A percentile compares a stretch with the other conserved stretches of the same genome.
Evolutionary conservation across 1,284 basidiomycete species (phyloP).

Genomic region (Cryptococcus sp.): DNA sequence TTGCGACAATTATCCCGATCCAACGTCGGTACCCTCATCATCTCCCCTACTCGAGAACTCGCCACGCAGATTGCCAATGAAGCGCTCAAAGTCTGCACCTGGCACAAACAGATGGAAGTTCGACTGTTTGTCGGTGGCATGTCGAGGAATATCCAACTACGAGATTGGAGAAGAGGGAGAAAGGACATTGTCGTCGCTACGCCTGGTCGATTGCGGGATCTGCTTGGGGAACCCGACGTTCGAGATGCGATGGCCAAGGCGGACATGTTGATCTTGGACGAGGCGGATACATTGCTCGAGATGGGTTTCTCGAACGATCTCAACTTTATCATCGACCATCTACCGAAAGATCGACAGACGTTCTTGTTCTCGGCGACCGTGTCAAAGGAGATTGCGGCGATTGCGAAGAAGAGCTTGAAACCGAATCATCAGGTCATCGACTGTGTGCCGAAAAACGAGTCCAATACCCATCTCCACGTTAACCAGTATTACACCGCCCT

Average conservation of each 20-base stretch:
- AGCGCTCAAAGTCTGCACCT: constrained; percentile 61
- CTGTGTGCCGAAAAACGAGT: constrained; percentile 54
- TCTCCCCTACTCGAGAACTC: constrained; percentile 90
- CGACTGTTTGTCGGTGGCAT: constrained; percentile 77
- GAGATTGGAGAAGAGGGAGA: constrained; percentile 59
- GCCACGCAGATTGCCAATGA: constrained; percentile 91
- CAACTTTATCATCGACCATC: constrained; percentile 61
- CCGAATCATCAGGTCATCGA: constrained; percentile 58
- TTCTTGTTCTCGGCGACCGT: constrained; percentile 91
- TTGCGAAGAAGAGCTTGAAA: constrained; percentile 56
- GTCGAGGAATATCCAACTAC: constrained; percentile 61
- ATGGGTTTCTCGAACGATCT: constrained; percentile 95
- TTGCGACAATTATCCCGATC: constrained; percentile 47
- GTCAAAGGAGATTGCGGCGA: constrained; percentile 49
- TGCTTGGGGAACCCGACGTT: constrained; percentile 63
- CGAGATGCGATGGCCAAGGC: constrained; percentile 54
- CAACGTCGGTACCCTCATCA: constrained; percentile 70
- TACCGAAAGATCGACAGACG: constrained; percentile 78
- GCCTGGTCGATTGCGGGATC: constrained; percentile 80
- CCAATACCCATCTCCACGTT: constrained; percentile 69
- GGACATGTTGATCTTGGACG: constrained; percentile 76
- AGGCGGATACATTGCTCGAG: constrained; percentile 91
- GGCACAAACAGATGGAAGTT: constrained; percentile 64
- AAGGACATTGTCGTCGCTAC: constrained; percentile 90
- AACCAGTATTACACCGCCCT: constrained; percentile 79